These are phyloP conservation scores for Metarhizium guizhouense DNA, from an alignment of 2,329 filamentous ascomycete genomes.

Conservation along the genomic window DNA sequence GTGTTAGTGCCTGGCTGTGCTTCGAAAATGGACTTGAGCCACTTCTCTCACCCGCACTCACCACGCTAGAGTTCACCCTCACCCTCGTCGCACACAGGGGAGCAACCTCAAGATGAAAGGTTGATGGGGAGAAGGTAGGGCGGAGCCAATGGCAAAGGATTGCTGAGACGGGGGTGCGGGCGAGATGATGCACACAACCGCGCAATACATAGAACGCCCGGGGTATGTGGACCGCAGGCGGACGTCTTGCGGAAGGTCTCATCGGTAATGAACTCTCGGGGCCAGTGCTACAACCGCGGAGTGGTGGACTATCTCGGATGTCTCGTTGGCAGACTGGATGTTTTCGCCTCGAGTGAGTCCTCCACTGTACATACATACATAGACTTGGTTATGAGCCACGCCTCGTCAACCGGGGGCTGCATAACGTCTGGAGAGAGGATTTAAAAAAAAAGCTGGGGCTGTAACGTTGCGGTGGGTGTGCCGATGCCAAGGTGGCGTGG, in stretches of 20 bases:
- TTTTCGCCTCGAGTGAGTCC: not conserved
- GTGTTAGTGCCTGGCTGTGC: too few species aligned
- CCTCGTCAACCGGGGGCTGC: not conserved
- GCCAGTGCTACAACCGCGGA: not conserved
- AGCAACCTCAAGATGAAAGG: not conserved
- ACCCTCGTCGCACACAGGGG: not conserved
- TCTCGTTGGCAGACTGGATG: too few species aligned
- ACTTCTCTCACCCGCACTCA: too few species aligned
- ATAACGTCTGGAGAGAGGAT: not conserved
- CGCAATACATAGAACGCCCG: not conserved
- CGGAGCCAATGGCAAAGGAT: constrained; percentile 2
- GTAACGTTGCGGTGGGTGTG: constrained; percentile 16
- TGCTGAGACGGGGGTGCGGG: not conserved
- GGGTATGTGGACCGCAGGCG: not conserved
- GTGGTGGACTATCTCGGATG: not conserved
- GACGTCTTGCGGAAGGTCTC: not conserved
- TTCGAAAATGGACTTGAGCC: too few species aligned
- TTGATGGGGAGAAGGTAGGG: not conserved
- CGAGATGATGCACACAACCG: not conserved
- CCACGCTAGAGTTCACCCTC: too few species aligned
- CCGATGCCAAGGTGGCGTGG: not conserved
- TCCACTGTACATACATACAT: not conserved
- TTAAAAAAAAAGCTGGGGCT: constrained; percentile 9
- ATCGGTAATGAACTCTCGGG: not conserved
- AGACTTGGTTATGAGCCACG: not conserved